Evolutionary conservation across 1,139 yeast genomes (phyloP).

Genomic region (Nakaseomyces uthaithaninus): DNA sequence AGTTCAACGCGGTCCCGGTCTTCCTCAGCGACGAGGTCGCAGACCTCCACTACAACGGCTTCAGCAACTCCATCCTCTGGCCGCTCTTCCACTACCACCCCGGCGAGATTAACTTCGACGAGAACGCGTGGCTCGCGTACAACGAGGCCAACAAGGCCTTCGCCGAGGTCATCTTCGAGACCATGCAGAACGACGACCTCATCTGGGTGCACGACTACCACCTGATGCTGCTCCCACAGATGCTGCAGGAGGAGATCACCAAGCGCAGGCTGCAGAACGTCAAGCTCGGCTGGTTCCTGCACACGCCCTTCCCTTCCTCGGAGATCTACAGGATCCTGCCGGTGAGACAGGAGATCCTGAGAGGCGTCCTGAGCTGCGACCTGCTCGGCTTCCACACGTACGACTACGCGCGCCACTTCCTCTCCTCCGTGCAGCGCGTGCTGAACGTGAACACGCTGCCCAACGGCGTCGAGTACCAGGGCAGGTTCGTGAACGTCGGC

Average conservation of each 20-base stretch:
- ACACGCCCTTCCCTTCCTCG: constrained; percentile 96
- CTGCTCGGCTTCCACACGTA: constrained; percentile 98
- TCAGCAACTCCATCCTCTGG: constrained; percentile 88
- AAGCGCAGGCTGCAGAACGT: constrained; percentile 43
- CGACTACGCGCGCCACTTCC: constrained; percentile 96
- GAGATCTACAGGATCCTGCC: constrained; percentile 95
- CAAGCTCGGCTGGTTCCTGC: constrained; percentile 85
- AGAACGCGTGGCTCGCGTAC: constrained; percentile 96
- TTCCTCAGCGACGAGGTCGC: constrained; percentile 83
- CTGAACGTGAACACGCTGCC: constrained; percentile 79
- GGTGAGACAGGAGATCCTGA: constrained; percentile 83
- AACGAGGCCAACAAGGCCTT: constrained; percentile 85
- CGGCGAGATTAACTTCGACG: constrained; percentile 98
- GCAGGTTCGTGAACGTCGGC: constrained; percentile 75
- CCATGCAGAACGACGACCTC: constrained; percentile 74
- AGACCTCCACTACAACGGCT: constrained; percentile 93
- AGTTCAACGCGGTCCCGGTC: constrained; percentile 86
- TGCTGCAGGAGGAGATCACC: constrained; percentile 55
- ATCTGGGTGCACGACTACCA: constrained; percentile 99
- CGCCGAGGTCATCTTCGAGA: constrained; percentile 64
- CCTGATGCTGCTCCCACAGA: constrained; percentile 86
- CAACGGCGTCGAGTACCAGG: constrained; percentile 76
- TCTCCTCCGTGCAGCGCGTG: constrained; percentile 84
- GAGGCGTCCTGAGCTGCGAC: constrained; percentile 90
- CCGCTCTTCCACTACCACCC: constrained; percentile 98